Percentiles rank a stretch among this genome's conserved stretches.
Evolutionary conservation across 768 basidiomycete genomes (phyloP).

Genomic region (Cystofilobasidium capitatum): DNA sequence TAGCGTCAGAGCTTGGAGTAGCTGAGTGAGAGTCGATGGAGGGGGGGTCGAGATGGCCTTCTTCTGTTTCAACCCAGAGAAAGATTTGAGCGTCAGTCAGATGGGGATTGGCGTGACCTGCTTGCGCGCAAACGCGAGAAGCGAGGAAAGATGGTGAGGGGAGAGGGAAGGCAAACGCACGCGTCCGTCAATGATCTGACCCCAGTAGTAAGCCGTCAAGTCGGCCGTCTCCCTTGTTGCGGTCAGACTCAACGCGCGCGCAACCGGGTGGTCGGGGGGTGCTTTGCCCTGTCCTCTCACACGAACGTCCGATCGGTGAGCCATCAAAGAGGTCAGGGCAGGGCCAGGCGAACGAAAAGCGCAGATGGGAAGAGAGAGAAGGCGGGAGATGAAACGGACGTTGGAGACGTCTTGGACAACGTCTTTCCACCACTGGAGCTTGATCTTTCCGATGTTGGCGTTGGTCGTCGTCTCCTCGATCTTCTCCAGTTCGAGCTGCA

Average conservation of each 20-base stretch:
- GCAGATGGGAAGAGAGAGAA: background rate
- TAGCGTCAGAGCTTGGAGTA: slow-evolving; percentile 66
- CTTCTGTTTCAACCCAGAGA: no score
- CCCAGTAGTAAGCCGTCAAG: slow-evolving; percentile 63
- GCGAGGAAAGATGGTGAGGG: background rate
- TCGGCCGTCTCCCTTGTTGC: slow-evolving; percentile 42
- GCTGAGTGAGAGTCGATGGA: slow-evolving; percentile 57
- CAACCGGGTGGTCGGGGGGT: slow-evolving; percentile 74
- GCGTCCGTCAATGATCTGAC: slow-evolving; percentile 72
- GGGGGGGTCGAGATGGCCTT: slow-evolving; percentile 56
- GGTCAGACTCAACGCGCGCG: slow-evolving; percentile 57
- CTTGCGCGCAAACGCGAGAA: background rate
- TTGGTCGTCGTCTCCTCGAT: slow-evolving; percentile 60
- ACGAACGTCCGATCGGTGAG: no score
- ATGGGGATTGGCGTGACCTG: background rate
- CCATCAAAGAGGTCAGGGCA: slow-evolving; percentile 4
- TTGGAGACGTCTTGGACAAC: slow-evolving; percentile 58
- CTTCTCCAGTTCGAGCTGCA: slow-evolving; percentile 20
- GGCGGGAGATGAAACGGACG: slow-evolving; percentile 43
- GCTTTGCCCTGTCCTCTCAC: slow-evolving; percentile 52
- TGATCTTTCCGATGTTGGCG: slow-evolving; percentile 63
- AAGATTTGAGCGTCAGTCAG: background rate
- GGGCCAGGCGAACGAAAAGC: background rate
- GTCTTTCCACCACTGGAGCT: slow-evolving; percentile 81
- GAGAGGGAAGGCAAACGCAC: slow-evolving; percentile 44